Evolutionary conservation across 257 asterid genomes (phyloP).

Genomic region (Mitragyna speciosa): DNA sequence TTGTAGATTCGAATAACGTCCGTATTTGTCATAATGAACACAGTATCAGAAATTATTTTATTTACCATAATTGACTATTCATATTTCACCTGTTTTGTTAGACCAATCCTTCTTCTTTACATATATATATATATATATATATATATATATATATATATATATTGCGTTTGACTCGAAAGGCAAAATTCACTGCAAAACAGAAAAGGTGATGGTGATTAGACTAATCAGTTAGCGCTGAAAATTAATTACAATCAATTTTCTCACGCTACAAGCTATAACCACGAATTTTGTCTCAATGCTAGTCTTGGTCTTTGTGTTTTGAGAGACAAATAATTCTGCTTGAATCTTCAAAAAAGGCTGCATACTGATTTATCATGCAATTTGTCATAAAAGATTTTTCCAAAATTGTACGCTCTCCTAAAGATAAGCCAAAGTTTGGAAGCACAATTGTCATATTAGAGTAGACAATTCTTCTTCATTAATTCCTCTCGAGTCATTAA

Average conservation of each 20-base stretch:
- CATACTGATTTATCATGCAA: background rate
- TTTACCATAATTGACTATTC: background rate
- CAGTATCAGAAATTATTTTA: background rate
- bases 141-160: too few species aligned
- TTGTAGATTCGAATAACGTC: too few species aligned
- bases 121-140: too few species aligned
- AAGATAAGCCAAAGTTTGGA: background rate
- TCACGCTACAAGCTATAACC: background rate
- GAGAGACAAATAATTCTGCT: background rate
- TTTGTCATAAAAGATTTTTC: background rate
- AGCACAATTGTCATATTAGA: background rate
- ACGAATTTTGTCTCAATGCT: background rate
- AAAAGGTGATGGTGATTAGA: too few species aligned
- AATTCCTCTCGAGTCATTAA: background rate
- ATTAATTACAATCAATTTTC: background rate
- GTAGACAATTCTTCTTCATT: background rate
- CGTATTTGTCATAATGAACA: background rate
- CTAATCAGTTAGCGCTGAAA: too few species aligned
- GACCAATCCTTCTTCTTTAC: background rate
- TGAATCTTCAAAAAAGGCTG: background rate
- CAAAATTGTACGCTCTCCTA: background rate
- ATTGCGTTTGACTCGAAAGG: background rate
- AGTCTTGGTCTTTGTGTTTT: background rate
- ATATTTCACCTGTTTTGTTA: background rate
- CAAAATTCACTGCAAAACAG: background rate